Base-by-base conservation (phyloP, 148 eudicot genomes). In the Spergularia marina region DNA sequence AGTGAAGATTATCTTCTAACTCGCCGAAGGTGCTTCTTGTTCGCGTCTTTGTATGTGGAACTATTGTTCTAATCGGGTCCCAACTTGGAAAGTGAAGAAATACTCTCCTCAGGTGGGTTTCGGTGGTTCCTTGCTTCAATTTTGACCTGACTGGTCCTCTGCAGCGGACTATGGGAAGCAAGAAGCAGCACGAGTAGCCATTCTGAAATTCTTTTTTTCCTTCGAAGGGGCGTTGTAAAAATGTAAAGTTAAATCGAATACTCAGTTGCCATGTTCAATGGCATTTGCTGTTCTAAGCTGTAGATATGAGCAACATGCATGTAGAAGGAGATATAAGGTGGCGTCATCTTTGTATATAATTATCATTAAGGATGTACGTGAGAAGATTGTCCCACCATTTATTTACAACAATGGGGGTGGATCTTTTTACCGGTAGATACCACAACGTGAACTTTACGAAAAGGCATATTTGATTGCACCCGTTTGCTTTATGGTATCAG, bases 161-260 rank as follows among this genome's bases (percentile, higher is more conserved):
- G 39, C 11, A 54, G 44, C 20, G 16, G 74, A 53, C 65, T 62
- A 17, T 68, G 39, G 53, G 60, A 51, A 57, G 80, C 64, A 69
- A 66, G 71, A 64, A 59, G 57, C 53, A 36, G 10, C 66, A 53
- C 39, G 40, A 73, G 66, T 72, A 72, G 65, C 64, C 66, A 40
- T 56, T 30, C 36, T 30, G 36, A 30, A 30, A 2, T 30, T 30
- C 2, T 30, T 30, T 30, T 30, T 30, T 30, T 30, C 4, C 4
- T 30, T 30, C 36, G 36, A 30, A 30, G 36, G 36, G 36, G 0
- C 36, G 36, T 30, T 30, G 36, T 30, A 30, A 30, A 30, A 30
- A 30, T 79, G 83, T 84, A 76, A 68, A 84, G 82, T 52, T 70
- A 66, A 15, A 63, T 78, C 20, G 41, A 70, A 57, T 53, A 47